A percentile compares a stretch with the other conserved stretches of the same genome.
Conservation (phyloP, 192 early-diverging fungal genomes). For the Entomortierella lignicola region DNA sequence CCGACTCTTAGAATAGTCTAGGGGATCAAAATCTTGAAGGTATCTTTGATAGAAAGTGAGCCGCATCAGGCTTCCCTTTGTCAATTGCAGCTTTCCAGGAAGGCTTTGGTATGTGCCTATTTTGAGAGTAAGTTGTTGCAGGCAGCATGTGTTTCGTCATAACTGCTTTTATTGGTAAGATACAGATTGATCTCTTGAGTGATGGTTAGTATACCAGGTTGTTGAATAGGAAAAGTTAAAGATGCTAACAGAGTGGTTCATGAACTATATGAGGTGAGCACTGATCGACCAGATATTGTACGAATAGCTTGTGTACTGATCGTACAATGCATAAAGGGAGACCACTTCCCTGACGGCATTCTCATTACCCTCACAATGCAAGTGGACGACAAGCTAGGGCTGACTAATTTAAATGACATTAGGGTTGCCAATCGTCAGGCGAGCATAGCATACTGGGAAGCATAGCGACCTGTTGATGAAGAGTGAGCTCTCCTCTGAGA, state of each 20-base stretch:
- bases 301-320: constrained; percentile 7
- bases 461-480: background rate
- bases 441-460: constrained; percentile 5
- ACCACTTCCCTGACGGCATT: constrained; percentile 7
- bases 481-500: background rate
- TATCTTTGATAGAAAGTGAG: background rate
- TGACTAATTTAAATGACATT: background rate
- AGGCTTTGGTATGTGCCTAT: background rate
- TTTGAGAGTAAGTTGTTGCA: no score
- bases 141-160: no score
- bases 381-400: background rate
- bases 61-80: background rate
- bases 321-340: background rate
- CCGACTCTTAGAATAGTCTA: constrained; percentile 4
- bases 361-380: constrained; percentile 6
- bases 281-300: no score
- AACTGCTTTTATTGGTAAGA: no score
- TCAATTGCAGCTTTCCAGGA: background rate
- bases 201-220: no score
- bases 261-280: no score
- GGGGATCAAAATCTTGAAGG: constrained; percentile 3
- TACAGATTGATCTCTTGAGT: no score
- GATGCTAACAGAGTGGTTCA: no score
- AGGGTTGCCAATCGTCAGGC: background rate
- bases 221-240: no score